A percentile compares a stretch with the other conserved stretches of the same genome.
phyloP scores from a whole-genome alignment of 257 asterid species.

The Primulina tabacum region DNA sequence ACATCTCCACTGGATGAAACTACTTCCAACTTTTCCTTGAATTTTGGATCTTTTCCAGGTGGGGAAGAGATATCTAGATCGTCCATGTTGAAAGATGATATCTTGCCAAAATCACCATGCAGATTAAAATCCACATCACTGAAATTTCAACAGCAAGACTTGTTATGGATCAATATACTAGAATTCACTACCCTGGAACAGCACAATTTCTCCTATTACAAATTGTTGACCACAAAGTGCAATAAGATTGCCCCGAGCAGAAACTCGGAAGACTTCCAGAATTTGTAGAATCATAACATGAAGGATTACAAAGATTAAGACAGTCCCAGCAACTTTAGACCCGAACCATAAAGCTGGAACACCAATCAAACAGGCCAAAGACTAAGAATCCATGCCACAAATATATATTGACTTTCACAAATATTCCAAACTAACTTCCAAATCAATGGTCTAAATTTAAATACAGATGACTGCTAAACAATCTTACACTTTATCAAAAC shows the following conservation, averaged over 20 bases:
- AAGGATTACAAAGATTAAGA: constrained; percentile 10
- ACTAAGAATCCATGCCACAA: constrained; percentile 10
- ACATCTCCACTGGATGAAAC: constrained; percentile 48
- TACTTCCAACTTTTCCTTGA: constrained; percentile 41
- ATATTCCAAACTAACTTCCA: constrained; percentile 16
- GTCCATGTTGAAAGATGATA: constrained; percentile 75
- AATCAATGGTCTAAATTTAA: constrained; percentile 23
- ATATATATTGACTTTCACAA: constrained; percentile 10
- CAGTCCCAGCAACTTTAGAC: constrained; percentile 8
- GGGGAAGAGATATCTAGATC: constrained; percentile 78
- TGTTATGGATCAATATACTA: constrained; percentile 6
- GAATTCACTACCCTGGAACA: constrained; percentile 15
- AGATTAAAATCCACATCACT: constrained; percentile 88
- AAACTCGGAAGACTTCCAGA: constrained; percentile 12
- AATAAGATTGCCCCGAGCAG: constrained; percentile 15
- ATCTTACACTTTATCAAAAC: constrained; percentile 59
- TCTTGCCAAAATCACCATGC: constrained; percentile 78
- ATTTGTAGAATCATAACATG: constrained; percentile 6
- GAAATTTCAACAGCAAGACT: constrained; percentile 34
- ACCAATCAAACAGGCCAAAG: constrained; percentile 18
- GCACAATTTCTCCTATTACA: constrained; percentile 8
- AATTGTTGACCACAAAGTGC: constrained; percentile 1
- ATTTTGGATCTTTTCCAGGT: constrained; percentile 48
- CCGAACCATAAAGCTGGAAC: constrained; percentile 11
- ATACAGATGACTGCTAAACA: constrained; percentile 23